Percentiles rank a stretch among this genome's conserved stretches.
These are phyloP conservation scores for Ascosphaera aggregata DNA, from an alignment of 2,329 filamentous ascomycete species.

Conservation along the genomic window DNA sequence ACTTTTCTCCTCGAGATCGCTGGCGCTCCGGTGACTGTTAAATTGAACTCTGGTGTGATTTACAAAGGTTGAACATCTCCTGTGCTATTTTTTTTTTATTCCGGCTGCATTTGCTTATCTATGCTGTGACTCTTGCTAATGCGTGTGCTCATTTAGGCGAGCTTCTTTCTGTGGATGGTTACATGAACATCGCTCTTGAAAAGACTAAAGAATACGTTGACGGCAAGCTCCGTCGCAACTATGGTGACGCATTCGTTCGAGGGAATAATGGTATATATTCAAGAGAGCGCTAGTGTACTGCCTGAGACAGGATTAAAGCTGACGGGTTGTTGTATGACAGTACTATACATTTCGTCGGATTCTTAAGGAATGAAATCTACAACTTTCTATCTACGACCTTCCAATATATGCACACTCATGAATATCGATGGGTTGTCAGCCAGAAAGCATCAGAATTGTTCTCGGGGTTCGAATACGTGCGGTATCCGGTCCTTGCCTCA, in stretches of 20 bases:
- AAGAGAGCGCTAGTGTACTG: neutral
- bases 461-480: too few relatives aligned
- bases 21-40: constrained; percentile 80
- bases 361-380: constrained; percentile 9
- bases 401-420: too few relatives aligned
- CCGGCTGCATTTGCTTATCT: neutral
- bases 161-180: constrained; percentile 89
- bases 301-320: neutral
- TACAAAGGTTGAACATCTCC: constrained; percentile 46
- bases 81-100: neutral
- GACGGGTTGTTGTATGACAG: neutral
- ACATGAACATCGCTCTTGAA: constrained; percentile 98
- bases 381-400: too few relatives aligned
- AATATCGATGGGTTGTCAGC: too few relatives aligned
- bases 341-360: neutral
- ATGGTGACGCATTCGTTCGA: constrained; percentile 86
- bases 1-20: constrained; percentile 89
- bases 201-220: constrained; percentile 85
- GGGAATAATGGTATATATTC: constrained; percentile 64
- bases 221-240: constrained; percentile 56
- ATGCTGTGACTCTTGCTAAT: neutral
- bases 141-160: constrained; percentile 39
- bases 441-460: too few relatives aligned
- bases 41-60: constrained; percentile 93
- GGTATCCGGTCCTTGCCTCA: too few relatives aligned